These are phyloP conservation scores for Dissophora ornata DNA, from an alignment of 192 early-diverging fungal genomes.

Conservation along the genomic window DNA sequence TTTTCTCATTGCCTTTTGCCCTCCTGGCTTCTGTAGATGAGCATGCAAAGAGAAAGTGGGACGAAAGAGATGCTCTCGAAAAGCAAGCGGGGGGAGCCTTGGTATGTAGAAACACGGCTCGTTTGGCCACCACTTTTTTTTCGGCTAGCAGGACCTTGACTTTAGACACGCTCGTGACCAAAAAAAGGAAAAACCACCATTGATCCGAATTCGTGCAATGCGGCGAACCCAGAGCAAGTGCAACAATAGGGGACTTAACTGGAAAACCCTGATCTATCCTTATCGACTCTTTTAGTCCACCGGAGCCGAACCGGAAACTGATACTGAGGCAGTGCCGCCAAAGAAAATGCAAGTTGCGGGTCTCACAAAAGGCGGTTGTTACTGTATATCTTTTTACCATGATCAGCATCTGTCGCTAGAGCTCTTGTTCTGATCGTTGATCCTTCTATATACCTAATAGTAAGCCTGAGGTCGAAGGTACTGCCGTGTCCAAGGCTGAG, in stretches of 20 bases:
- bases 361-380: too few species aligned
- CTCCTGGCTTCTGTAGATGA: too few species aligned
- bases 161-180: too few species aligned
- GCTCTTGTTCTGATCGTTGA: too few species aligned
- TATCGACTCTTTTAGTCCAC: conserved; percentile 17
- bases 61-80: conserved; percentile 26
- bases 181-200: too few species aligned
- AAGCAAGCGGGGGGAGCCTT: conserved; percentile 23
- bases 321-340: conserved; percentile 40
- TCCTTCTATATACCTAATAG: conserved; percentile 11
- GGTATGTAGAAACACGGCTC: conserved; percentile 5
- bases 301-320: conserved; percentile 15
- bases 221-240: too few species aligned
- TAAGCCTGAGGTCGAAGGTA: conserved; percentile 33
- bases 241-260: too few species aligned
- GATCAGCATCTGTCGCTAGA: too few species aligned
- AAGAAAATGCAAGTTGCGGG: conserved; percentile 47
- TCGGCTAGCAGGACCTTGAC: too few species aligned
- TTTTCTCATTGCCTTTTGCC: too few species aligned
- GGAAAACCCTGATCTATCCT: too few species aligned
- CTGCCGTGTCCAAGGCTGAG: conserved; percentile 36
- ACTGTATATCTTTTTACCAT: not conserved
- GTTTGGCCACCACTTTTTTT: not conserved
- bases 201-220: too few species aligned
- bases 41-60: conserved; percentile 44